These are phyloP conservation scores for Didymellaceae sp. DNA, from an alignment of 2,329 filamentous ascomycete species.

Conservation along the genomic window DNA sequence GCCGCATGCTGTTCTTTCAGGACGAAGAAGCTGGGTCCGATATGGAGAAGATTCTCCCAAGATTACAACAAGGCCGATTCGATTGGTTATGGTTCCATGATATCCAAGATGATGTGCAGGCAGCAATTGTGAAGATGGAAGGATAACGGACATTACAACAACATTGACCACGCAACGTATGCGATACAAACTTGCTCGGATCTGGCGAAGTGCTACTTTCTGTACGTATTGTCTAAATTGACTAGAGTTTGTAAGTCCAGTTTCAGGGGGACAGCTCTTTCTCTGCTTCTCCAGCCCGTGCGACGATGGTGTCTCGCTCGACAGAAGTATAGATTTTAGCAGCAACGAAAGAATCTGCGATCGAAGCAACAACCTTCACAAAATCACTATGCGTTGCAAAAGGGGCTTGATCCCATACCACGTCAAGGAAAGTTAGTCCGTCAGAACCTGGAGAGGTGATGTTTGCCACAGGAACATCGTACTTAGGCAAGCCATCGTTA, in stretches of 20 bases:
- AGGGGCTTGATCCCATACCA: constrained; percentile 2
- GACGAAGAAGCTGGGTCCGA: constrained; percentile 16
- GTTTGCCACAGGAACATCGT: constrained; percentile 2
- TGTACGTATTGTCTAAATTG: too few species aligned
- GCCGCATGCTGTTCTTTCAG: constrained; percentile 24
- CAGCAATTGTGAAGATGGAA: background rate
- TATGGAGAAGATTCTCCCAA: constrained; percentile 16
- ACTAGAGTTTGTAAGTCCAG: too few species aligned
- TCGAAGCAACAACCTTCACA: background rate
- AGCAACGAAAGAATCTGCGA: background rate
- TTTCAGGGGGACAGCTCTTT: background rate
- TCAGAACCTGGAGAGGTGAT: background rate
- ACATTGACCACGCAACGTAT: too few species aligned
- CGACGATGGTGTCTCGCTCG: background rate
- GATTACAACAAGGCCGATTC: constrained; percentile 1
- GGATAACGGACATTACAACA: too few species aligned
- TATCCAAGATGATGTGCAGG: background rate
- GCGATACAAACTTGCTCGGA: too few species aligned
- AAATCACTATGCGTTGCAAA: background rate
- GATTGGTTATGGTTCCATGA: constrained; percentile 13
- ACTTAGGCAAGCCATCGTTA: background rate
- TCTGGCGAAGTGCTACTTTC: too few species aligned
- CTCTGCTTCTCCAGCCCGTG: background rate
- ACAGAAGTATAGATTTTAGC: background rate
- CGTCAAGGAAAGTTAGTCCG: constrained; percentile 2